phyloP scores from a whole-genome alignment of 1,284 basidiomycete species.

The Tilletiaria anomala region DNA sequence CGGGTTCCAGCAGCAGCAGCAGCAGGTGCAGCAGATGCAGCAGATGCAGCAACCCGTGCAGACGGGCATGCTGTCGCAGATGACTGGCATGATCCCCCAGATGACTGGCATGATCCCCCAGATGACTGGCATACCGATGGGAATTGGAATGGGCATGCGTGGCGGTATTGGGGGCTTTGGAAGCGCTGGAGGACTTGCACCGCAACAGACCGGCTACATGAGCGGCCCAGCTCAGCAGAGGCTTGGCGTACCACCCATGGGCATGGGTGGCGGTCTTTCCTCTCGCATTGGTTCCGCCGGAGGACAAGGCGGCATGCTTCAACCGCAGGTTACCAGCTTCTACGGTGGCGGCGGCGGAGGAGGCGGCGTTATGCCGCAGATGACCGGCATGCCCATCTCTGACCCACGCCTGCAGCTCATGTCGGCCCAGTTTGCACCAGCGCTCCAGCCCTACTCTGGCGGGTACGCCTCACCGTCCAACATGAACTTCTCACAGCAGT shows the following conservation, averaged over 20 bases:
- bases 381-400: conserved; percentile 17
- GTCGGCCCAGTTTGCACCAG: conserved; percentile 38
- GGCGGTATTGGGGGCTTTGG: conserved; percentile 5
- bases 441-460: conserved; percentile 26
- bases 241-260: too few species aligned
- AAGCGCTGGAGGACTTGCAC: conserved; percentile 8
- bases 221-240: conserved; percentile 2
- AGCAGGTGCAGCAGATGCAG: too few species aligned
- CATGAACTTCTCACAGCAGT: conserved; percentile 32
- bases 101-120: neutral
- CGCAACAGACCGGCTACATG: conserved; percentile 24
- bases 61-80: neutral
- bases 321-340: conserved; percentile 20
- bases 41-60: too few species aligned
- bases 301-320: conserved; percentile 14
- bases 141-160: conserved; percentile 9
- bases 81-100: neutral
- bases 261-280: too few species aligned
- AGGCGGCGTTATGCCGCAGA: conserved; percentile 24
- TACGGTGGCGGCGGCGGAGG: conserved; percentile 12
- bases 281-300: too few species aligned
- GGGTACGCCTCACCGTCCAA: conserved; percentile 23
- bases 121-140: conserved; percentile 2
- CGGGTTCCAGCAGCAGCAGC: too few species aligned
- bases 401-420: conserved; percentile 38